phyloP scores from a whole-genome alignment of 345 rosid genomes.

The Arabidopsis arenosa region DNA sequence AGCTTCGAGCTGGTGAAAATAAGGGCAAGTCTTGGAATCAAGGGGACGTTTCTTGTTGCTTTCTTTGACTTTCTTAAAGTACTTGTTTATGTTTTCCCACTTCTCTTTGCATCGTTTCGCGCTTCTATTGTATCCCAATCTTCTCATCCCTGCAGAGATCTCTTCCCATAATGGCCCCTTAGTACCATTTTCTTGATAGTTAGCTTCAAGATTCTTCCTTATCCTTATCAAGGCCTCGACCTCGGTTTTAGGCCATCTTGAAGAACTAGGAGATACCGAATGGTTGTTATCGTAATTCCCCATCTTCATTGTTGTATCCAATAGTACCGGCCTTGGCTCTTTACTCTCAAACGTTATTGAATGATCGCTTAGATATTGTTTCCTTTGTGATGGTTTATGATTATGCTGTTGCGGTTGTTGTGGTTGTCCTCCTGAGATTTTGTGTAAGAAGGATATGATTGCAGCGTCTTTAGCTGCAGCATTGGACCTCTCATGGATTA shows the following conservation, averaged over 20 bases:
- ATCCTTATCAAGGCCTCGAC: slow-evolving; percentile 72
- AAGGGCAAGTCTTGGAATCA: slow-evolving; percentile 88
- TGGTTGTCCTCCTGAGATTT: slow-evolving; percentile 57
- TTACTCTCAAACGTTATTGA: slow-evolving; percentile 41
- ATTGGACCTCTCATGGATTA: slow-evolving; percentile 73
- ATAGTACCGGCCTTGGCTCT: slow-evolving; percentile 31
- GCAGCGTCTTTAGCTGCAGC: slow-evolving; percentile 82
- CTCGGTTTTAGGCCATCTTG: slow-evolving; percentile 92
- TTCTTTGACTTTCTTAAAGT: slow-evolving; percentile 88
- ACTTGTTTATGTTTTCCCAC: slow-evolving; percentile 98
- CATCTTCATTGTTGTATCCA: slow-evolving; percentile 35
- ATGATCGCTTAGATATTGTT: slow-evolving; percentile 31
- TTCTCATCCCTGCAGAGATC: slow-evolving; percentile 70
- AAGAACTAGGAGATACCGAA: slow-evolving; percentile 52
- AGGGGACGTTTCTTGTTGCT: slow-evolving; percentile 71
- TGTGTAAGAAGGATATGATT: slow-evolving; percentile 74
- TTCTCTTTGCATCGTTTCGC: slow-evolving; percentile 94
- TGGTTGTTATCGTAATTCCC: slow-evolving; percentile 28
- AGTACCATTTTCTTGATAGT: slow-evolving; percentile 67
- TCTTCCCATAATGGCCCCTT: slow-evolving; percentile 95
- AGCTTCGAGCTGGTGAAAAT: slow-evolving; percentile 78
- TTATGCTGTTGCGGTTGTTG: slow-evolving; percentile 34
- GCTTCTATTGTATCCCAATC: slow-evolving; percentile 70
- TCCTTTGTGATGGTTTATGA: slow-evolving; percentile 37
- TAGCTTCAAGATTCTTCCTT: slow-evolving; percentile 60